Evolutionary conservation across 2,329 filamentous ascomycete genomes (phyloP).

Genomic region (Penicillium sp.): DNA sequence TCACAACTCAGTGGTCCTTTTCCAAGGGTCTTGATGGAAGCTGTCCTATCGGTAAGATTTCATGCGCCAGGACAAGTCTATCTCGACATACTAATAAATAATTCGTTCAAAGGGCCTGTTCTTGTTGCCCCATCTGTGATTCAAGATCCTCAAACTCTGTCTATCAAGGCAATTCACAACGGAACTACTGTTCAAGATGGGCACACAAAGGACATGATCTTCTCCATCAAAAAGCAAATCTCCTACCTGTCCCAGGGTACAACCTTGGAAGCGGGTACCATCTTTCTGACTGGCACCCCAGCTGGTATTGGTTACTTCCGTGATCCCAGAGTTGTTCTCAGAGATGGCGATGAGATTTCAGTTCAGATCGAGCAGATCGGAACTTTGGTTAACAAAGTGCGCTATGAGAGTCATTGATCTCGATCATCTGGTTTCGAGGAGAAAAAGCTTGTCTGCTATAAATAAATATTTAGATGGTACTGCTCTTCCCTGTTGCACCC

Average conservation of each 20-base stretch:
- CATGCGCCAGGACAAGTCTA: background rate
- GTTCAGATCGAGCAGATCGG: constrained; percentile 7
- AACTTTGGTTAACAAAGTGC: constrained; percentile 8
- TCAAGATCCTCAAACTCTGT: constrained; percentile 29
- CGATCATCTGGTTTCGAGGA: background rate
- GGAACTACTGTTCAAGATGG: constrained; percentile 47
- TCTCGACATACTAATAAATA: background rate
- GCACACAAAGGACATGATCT: constrained; percentile 46
- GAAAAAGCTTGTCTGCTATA: background rate
- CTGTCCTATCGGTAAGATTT: constrained; percentile 29
- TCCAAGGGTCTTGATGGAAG: constrained; percentile 31
- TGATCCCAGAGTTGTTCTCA: constrained; percentile 1
- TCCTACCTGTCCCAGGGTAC: constrained; percentile 45
- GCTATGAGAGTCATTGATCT: constrained; percentile 2
- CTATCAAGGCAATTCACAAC: constrained; percentile 46
- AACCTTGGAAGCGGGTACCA: constrained; percentile 29
- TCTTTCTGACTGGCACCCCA: constrained; percentile 33
- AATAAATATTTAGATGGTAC: background rate
- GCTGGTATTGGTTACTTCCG: constrained; percentile 33
- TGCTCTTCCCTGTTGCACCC: no score
- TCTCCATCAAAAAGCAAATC: constrained; percentile 44
- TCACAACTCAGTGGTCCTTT: constrained; percentile 29
- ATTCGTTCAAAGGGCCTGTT: constrained; percentile 23
- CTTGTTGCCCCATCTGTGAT: constrained; percentile 34
- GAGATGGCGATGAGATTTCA: constrained; percentile 5